A percentile compares a stretch with the other conserved stretches of the same genome.
Conservation (phyloP, 441 rosid species). For the Pelargonium citronellum region DNA sequence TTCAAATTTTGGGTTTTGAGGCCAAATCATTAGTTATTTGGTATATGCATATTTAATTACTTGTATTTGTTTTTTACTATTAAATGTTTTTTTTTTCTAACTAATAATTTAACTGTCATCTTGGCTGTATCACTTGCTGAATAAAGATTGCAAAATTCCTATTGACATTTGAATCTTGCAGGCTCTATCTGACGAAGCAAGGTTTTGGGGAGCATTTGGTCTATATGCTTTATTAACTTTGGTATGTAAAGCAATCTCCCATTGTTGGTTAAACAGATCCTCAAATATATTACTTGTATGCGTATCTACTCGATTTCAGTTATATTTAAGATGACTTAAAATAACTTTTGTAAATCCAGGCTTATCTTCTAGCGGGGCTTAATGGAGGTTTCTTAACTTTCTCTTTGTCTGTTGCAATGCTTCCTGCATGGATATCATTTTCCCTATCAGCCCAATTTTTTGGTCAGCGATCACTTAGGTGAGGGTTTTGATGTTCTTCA, state of each 20-base stretch:
- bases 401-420: conserved; percentile 54
- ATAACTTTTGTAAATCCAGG: conserved; percentile 45
- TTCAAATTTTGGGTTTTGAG: not conserved
- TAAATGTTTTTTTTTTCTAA: not conserved
- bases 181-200: conserved; percentile 69
- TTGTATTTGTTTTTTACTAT: not conserved
- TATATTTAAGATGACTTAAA: conserved; percentile 26
- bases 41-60: not conserved
- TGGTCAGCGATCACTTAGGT: conserved; percentile 58
- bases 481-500: conserved; percentile 15
- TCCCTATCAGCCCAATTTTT: conserved; percentile 38
- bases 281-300: not conserved
- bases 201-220: conserved; percentile 99
- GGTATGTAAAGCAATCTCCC: conserved; percentile 39
- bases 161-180: conserved; percentile 33
- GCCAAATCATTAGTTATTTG: not conserved
- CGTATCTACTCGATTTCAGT: conserved; percentile 2
- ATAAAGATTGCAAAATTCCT: conserved; percentile 19
- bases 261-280: conserved; percentile 12
- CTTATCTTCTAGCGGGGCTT: conserved; percentile 67
- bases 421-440: conserved; percentile 69
- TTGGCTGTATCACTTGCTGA: conserved; percentile 2
- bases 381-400: conserved; percentile 87
- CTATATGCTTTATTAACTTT: conserved; percentile 61
- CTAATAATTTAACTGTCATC: not conserved